Percentiles rank a stretch among this genome's conserved stretches.
Conservation (phyloP, 1,284 basidiomycete genomes). For the Agaricales sp. region DNA sequence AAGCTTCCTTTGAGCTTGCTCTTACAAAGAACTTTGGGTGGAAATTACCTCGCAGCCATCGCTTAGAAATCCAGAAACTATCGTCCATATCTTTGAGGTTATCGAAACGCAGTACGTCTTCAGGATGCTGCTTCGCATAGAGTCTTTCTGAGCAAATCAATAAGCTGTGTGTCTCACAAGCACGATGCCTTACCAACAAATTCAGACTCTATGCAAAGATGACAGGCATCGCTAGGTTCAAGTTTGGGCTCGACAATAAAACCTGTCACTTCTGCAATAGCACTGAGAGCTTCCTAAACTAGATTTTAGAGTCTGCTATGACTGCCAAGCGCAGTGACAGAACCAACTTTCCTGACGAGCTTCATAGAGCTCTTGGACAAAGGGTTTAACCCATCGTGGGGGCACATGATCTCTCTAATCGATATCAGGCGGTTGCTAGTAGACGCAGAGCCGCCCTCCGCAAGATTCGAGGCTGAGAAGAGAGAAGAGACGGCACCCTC, state of each 20-base stretch:
- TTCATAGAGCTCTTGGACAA: conserved; percentile 52
- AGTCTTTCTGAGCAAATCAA: conserved; percentile 38
- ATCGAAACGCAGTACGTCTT: conserved; percentile 45
- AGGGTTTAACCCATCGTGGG: conserved; percentile 50
- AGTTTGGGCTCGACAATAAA: conserved; percentile 37
- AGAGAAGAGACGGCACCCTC: conserved; percentile 2
- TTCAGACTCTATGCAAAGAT: conserved; percentile 41
- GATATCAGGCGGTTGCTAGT: conserved; percentile 15
- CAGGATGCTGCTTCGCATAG: conserved; percentile 58
- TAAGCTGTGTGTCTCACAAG: conserved; percentile 7
- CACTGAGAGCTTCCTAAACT: conserved; percentile 37
- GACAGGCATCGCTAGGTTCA: conserved; percentile 45
- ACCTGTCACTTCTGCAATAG: conserved; percentile 34
- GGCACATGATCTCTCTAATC: conserved; percentile 41
- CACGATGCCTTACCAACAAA: conserved; percentile 62
- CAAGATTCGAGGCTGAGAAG: conserved; percentile 6
- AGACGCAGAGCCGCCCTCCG: conserved; percentile 12
- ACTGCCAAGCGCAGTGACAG: conserved; percentile 4
- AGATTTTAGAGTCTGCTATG: no score
- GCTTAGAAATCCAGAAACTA: conserved; percentile 69
- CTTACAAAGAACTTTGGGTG: conserved; percentile 5
- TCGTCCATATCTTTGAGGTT: conserved; percentile 31
- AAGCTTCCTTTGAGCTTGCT: conserved; percentile 7
- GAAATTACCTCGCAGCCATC: conserved; percentile 60
- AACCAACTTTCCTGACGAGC: conserved; percentile 39